Evolutionary conservation across 1,284 basidiomycete genomes (phyloP), one percentile per base, ranked within the genome.

Genomic region (Schizophyllum amplum): DNA sequence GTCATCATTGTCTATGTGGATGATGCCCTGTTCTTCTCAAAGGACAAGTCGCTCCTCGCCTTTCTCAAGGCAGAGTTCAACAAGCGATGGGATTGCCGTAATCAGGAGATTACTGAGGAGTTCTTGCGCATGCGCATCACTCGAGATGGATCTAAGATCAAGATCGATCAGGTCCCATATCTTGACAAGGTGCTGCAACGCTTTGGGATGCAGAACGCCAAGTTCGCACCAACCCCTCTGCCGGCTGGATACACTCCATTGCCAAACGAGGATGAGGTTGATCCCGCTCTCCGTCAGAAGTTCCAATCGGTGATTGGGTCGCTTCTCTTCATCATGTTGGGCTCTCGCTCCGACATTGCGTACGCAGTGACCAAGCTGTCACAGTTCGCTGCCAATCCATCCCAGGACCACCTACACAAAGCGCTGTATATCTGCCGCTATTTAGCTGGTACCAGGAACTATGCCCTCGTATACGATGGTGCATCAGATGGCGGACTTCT

Each of bases 341-440:
- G 67, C 7, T 71, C 71, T 5, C 60, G 66, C 4, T 71, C 71
- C 15, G 70, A 73, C 53, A 66, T 71, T 51, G 59, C 63, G 11
- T 70, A 57, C 57, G 62, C 68, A 0, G 67, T 69, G 0, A 63
- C 55, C 5, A 55, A 60, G 6, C 47, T 69, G 13, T 55, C 59
- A 4, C 64, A 65, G 53, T 65, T 61, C 33, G 47, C 59, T 47
- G 59, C 61, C 20, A 67, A 67, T 50, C 66, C 66, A 1, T 52
- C 57, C 6, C 25, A 62, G 24, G 60, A 61, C 1, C 67, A 68
- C 53, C 57, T 65, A 15, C 54, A 64, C 15, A 56, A 61, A 48
- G 63, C 59, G 2, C 53, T 65, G 4, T 58, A 67, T 33, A 66
- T 70, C 4, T 58, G 57, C n/a, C 33, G 51, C 11, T 71, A 71